These are phyloP conservation scores for Aspergillus sp. DNA, from an alignment of 2,329 filamentous ascomycete genomes.

Conservation along the genomic window DNA sequence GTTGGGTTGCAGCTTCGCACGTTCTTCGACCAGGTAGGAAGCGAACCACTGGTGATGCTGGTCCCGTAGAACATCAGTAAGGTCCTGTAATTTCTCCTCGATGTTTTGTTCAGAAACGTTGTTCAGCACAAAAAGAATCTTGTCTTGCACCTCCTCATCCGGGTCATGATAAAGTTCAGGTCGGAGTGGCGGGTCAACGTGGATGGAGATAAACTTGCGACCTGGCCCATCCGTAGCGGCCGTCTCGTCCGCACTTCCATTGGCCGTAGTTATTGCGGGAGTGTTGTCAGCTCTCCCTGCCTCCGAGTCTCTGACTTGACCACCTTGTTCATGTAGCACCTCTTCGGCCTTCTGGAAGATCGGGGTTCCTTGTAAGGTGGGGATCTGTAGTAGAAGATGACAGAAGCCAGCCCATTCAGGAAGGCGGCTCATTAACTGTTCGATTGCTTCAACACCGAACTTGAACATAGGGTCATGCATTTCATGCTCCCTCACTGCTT, in stretches of 20 bases:
- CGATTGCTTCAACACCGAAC: constrained; percentile 90
- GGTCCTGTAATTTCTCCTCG: constrained; percentile 75
- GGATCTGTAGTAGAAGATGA: constrained; percentile 76
- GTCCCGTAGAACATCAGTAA: constrained; percentile 73
- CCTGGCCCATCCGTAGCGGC: constrained; percentile 57
- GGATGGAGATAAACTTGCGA: constrained; percentile 74
- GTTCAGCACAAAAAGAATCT: constrained; percentile 92
- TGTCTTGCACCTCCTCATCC: constrained; percentile 80
- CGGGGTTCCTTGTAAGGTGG: constrained; percentile 77
- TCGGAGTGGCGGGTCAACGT: constrained; percentile 66
- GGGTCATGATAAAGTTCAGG: constrained; percentile 75
- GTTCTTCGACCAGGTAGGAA: constrained; percentile 88
- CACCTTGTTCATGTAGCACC: constrained; percentile 67
- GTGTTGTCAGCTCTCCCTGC: constrained; percentile 35
- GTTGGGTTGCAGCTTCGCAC: constrained; percentile 95
- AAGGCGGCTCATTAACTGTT: constrained; percentile 80
- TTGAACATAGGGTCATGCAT: constrained; percentile 94
- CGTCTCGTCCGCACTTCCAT: constrained; percentile 68
- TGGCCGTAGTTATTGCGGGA: constrained; percentile 52
- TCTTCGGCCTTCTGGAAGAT: constrained; percentile 80
- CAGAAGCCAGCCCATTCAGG: constrained; percentile 96
- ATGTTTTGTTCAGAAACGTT: constrained; percentile 92
- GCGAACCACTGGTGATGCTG: constrained; percentile 96
- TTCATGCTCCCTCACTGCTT: constrained; percentile 82
- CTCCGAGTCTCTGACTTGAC: constrained; percentile 56